Base-by-base conservation (phyloP, 2,329 filamentous ascomycete species). In the Orbilia javanica region DNA sequence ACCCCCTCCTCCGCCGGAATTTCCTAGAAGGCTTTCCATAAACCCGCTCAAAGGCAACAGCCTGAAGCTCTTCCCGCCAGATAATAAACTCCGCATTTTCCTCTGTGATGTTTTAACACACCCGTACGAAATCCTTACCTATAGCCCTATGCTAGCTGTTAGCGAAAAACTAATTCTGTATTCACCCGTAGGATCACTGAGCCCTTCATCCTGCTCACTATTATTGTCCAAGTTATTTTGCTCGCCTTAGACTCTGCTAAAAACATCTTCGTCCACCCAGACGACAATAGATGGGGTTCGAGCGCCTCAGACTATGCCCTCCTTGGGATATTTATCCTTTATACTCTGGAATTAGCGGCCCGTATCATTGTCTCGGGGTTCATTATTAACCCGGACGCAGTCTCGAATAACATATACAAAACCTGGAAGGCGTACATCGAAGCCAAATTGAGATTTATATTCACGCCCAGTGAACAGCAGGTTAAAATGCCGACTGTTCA, bases 341-440 rank as follows among this genome's bases (percentile, higher is more conserved):
- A 98, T 83, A 97, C 94, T 73, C 81, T 96, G 22, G 96, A 99
- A 84, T 88, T 96, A 39, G 86, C 91, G 69, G 90, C 93, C 78
- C 92, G 94, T 69, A 91, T 94, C 48, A 91, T 99, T 77, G 96
- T 99, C 0, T 99, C 96, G 0, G 96, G 96, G 0, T 92, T 99
- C 81, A 87, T 99, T 34, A 86, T 97, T 80, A 99, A 99, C 83
- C 92, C 96, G 11, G 74, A 78, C 39, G 74, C 67, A 15, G 53
- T 68, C 13, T 72, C 74, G 15, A 72, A 52, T 27, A 78, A 78
- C 15, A 72, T 78, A 8, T 62, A 72, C 34, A 63, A 1, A 86
- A 90, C 7, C 94, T 97, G 83, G 79, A 75, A 39, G 76, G 75
- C 63, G 8, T 79, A 79, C 42, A 79, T 79, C 13, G 69, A 74